Base-by-base conservation (phyloP, 345 rosid species). In the Dovyalis caffra region DNA sequence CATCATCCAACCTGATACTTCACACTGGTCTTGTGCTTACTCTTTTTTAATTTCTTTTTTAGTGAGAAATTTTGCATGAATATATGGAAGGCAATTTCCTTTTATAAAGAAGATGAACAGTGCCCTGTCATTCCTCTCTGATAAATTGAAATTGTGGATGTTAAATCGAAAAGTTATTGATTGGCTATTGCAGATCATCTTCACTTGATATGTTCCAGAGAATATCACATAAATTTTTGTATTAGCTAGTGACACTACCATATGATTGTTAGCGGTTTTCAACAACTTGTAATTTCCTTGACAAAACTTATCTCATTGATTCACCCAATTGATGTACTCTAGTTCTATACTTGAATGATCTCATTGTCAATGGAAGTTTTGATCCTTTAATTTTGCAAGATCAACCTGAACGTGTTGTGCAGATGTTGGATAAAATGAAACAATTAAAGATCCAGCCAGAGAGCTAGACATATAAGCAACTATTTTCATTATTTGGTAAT, bases 391-490 rank as follows among this genome's bases (percentile, higher is more conserved):
- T 69, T 37, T 66, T 82, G 77, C 92, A 92, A 97, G 86, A 87
- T 80, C 88, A 86, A 85, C 97, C 91, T 61, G 95, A 93, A 74
- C 92, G 91, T 65, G 98, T 92, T 64, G 51, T 89, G 83, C 81
- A 72, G 71, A 80, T 86, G 64, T 85, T 88, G 71, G 88, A 88
- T 72, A 92, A 85, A 86, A 91, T 95, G 96, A 90, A 85, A 83
- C 77, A 85, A 80, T 69, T 81, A 65, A 79, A 85, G n/a, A 32
- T 89, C 76, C 84, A 79, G 65, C 91, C 91, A 9, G 85, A 93
- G 81, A 82, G 83, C 78, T 72, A 66, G 79, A 95, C 98, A 0
- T 95, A 88, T 70, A 88, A 87, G 76, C 86, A 83, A 66, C 80
- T 95, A 74, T 89, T 93, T 88, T 89, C 89, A 66, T 78, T 92